Evolutionary conservation across 495 filamentous ascomycete species (phyloP).

Genomic region (Hypoxylon cercidicola): DNA sequence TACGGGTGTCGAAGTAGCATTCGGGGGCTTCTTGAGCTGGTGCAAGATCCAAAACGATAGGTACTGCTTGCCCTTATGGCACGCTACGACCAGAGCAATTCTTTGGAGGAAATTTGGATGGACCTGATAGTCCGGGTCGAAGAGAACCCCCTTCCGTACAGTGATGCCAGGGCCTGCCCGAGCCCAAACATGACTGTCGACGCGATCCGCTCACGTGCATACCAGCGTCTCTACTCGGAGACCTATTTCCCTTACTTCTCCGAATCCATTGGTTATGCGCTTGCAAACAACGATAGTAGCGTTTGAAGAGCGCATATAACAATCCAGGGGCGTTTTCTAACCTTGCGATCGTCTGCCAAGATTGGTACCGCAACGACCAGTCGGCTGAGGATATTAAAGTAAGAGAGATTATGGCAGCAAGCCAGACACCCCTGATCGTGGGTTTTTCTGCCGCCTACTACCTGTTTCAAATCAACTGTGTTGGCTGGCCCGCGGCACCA

Average conservation of each 20-base stretch:
- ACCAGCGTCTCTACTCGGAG: neutral
- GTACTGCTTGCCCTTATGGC: conserved; percentile 12
- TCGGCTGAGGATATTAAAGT: conserved; percentile 28
- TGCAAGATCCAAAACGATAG: conserved; percentile 3
- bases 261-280: neutral
- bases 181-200: conserved; percentile 3
- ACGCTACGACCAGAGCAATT: neutral
- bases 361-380: conserved; percentile 36
- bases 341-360: conserved; percentile 40
- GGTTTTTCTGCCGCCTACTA: conserved; percentile 24
- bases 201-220: neutral
- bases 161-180: neutral
- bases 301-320: neutral
- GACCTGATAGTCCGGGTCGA: conserved; percentile 11
- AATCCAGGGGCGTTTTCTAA: conserved; percentile 14
- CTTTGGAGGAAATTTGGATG: conserved; percentile 9
- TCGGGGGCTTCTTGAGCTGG: conserved; percentile 9
- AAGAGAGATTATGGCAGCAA: conserved; percentile 8
- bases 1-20: neutral
- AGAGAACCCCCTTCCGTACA: conserved; percentile 8
- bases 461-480: conserved; percentile 28
- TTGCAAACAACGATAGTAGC: neutral
- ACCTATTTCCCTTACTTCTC: neutral
- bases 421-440: conserved; percentile 35
- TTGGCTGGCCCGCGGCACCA: conserved; percentile 46